Evolutionary conservation across 805 yeast species (phyloP).

Genomic region (Teunomyces aglyptinius): DNA sequence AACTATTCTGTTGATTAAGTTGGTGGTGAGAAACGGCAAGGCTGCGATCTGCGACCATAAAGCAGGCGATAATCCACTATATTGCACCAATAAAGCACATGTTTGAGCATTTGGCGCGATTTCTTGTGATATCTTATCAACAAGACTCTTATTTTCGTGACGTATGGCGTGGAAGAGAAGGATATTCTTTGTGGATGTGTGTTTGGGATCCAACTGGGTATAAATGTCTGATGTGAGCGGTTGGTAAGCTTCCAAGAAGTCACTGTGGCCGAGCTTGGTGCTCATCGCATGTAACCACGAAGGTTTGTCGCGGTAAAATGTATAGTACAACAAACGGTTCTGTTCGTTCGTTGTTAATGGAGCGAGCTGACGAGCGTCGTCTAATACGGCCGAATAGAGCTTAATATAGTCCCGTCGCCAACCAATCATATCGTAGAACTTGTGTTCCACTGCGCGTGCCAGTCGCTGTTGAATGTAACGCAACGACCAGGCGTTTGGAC

Average conservation of each 20-base stretch:
- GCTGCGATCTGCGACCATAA: background rate
- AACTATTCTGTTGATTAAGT: background rate
- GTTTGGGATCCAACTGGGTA: constrained; percentile 12
- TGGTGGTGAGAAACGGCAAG: background rate
- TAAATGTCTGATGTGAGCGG: constrained; percentile 21
- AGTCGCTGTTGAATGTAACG: constrained; percentile 5
- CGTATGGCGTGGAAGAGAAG: constrained; percentile 29
- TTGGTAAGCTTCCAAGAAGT: constrained; percentile 3
- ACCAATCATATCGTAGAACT: constrained; percentile 18
- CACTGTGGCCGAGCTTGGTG: constrained; percentile 9
- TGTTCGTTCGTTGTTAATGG: constrained; percentile 32
- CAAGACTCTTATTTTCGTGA: constrained; percentile 21
- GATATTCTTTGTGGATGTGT: constrained; percentile 17
- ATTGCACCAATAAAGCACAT: background rate
- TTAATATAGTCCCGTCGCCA: constrained; percentile 19
- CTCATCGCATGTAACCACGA: constrained; percentile 13
- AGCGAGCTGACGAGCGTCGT: constrained; percentile 24
- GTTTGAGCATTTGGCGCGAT: constrained; percentile 5
- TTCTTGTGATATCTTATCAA: constrained; percentile 18
- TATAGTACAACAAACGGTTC: constrained; percentile 23
- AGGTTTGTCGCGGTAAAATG: constrained; percentile 31
- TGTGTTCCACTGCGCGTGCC: constrained; percentile 6
- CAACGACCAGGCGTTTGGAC: constrained; percentile 21
- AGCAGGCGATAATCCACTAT: background rate
- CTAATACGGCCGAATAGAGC: constrained; percentile 22